Conservation (phyloP, 495 filamentous ascomycete species). For the Tuber umbilicatum region DNA sequence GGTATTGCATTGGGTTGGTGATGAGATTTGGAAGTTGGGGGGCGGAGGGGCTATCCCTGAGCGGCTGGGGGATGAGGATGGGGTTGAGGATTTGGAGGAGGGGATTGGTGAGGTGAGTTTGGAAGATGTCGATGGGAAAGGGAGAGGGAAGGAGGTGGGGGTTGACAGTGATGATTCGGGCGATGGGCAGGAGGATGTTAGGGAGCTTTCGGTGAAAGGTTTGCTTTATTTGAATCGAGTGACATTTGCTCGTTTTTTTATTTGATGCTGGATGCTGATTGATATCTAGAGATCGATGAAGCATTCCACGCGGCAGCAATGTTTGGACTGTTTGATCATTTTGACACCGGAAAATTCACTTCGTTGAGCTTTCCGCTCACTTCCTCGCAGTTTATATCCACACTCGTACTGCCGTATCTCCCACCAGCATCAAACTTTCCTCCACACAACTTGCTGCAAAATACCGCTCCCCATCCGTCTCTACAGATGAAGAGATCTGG, state of each 20-base stretch:
- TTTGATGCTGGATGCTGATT: constrained; percentile 4
- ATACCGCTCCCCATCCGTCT: constrained; percentile 49
- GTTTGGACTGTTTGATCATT: constrained; percentile 54
- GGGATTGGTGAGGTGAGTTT: constrained; percentile 45
- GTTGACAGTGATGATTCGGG: constrained; percentile 26
- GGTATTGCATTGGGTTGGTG: constrained; percentile 64
- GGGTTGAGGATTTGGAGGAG: constrained; percentile 49
- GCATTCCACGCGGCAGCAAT: constrained; percentile 63
- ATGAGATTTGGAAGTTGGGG: constrained; percentile 64
- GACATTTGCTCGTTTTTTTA: neutral
- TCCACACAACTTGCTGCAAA: constrained; percentile 41
- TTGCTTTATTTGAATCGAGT: constrained; percentile 9
- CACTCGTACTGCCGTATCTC: constrained; percentile 61
- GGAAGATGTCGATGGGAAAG: constrained; percentile 36
- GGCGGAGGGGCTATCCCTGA: constrained; percentile 51
- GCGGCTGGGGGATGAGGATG: constrained; percentile 44
- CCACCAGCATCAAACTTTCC: constrained; percentile 50
- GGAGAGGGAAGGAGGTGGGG: constrained; percentile 35
- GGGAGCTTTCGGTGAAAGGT: constrained; percentile 56
- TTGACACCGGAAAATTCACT: constrained; percentile 52
- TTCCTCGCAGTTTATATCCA: constrained; percentile 60
- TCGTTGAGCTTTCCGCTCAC: constrained; percentile 57
- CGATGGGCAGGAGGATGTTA: constrained; percentile 44
- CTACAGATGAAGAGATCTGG: constrained; percentile 68
- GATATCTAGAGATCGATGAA: constrained; percentile 57